Base-by-base conservation (phyloP, 768 basidiomycete genomes). In the Asterophora lycoperdoides region DNA sequence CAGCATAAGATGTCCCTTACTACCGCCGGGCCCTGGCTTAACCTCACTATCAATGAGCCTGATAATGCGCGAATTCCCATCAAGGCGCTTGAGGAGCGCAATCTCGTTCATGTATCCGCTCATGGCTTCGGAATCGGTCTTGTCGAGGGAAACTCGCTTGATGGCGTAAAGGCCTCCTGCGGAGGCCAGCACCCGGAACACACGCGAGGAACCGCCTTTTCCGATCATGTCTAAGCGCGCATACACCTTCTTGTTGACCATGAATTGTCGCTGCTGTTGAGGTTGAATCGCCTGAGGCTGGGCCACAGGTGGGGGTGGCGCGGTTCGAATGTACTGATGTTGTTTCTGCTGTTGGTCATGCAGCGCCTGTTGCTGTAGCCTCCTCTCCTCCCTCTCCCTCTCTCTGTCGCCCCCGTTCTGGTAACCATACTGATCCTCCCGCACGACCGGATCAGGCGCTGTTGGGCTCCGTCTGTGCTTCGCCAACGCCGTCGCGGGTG, bases 91-190 rank as follows among this genome's bases (percentile, higher is more conserved):
- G 32, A 99, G 76, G 41, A 99, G 71, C 9, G 85, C 82, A 51
- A 98, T 97, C 73, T 99, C 95, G 64, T 97, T 97, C 80, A 92
- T 88, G 67, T 95, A 99, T 11, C 91, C 87, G 51, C 76, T 81
- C 71, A 95, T 86, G 15, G 92, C 90, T 54, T 96, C 93, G 2
- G 81, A 65, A 56, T 98, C 95, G 5, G 87, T 86, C 62, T 86
- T 85, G 64, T 95, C 92, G 17, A 98, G 74, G 13, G 88, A 81
- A 32, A 98, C 94, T 46, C 88, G 84, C 65, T 99, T 99, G 63
- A 99, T 78, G 8, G 95, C 95, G 59, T 80, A 92, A 30, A 98
- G 74, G 60, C 89, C 84, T 53, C 73, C 88, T 39, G 77, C 71
- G 34, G 77, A 71, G 61, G 81, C 88, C 62, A 97, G 75, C 7